These are phyloP conservation scores for Ephemerocybe angulata DNA, from an alignment of 768 basidiomycete genomes.

Conservation along the genomic window DNA sequence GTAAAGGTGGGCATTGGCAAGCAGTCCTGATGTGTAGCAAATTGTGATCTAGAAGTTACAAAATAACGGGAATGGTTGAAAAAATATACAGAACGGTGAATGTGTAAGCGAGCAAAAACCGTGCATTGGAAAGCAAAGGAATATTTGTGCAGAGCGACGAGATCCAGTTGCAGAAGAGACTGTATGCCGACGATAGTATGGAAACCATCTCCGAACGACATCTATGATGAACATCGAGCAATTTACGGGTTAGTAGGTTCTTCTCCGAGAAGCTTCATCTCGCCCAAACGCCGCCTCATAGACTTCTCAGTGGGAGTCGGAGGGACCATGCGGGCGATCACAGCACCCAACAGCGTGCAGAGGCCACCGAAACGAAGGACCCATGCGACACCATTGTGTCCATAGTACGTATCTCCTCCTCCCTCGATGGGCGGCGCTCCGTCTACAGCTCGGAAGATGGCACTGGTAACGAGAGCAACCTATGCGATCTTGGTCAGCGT, in stretches of 20 bases:
- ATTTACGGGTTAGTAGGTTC: conserved; percentile 46
- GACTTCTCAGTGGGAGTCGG: conserved; percentile 90
- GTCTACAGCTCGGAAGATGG: conserved; percentile 83
- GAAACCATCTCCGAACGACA: no score
- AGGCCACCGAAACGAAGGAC: conserved; percentile 89
- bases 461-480: conserved; percentile 83
- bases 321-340: conserved; percentile 76
- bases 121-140: no score
- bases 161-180: no score
- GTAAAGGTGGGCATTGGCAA: no score
- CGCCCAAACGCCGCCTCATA: conserved; percentile 76
- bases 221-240: no score
- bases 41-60: no score
- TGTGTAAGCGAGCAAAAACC: no score
- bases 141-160: no score
- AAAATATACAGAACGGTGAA: no score
- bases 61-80: no score
- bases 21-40: no score
- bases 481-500: conserved; percentile 26
- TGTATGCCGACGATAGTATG: no score
- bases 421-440: conserved; percentile 39
- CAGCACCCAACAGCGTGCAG: conserved; percentile 79
- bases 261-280: conserved; percentile 72
- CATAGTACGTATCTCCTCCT: conserved; percentile 58
- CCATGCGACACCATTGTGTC: conserved; percentile 92